A percentile compares a stretch with the other conserved stretches of the same genome.
phyloP scores from a whole-genome alignment of 2,329 filamentous ascomycete genomes.

The Alternaria rosae region DNA sequence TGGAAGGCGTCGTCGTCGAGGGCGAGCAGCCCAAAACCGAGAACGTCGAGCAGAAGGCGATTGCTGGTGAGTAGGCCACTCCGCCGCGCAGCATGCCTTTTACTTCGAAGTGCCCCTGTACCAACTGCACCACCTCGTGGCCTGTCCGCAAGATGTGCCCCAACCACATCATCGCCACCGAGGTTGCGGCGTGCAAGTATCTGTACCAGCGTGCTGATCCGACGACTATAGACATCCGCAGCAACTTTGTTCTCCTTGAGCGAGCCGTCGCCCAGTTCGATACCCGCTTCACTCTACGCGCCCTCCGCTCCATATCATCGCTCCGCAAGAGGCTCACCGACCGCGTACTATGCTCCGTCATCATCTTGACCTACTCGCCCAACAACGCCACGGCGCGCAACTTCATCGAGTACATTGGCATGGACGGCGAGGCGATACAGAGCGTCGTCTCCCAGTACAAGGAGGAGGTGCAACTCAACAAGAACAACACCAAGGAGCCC shows the following conservation, averaged over 20 bases:
- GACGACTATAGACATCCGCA: conserved; percentile 79
- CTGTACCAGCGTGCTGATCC: conserved; percentile 43
- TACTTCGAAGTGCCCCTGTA: conserved; percentile 32
- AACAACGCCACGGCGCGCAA: conserved; percentile 72
- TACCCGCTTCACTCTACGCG: conserved; percentile 90
- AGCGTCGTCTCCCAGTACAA: conserved; percentile 61
- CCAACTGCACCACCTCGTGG: conserved; percentile 27
- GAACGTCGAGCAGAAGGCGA: conserved; percentile 51
- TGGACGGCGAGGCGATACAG: conserved; percentile 69
- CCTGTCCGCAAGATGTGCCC: conserved; percentile 38
- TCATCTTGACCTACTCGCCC: conserved; percentile 78
- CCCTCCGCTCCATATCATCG: conserved; percentile 92
- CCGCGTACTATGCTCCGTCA: conserved; percentile 80
- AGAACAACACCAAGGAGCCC: conserved; percentile 73
- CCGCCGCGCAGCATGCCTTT: conserved; percentile 25
- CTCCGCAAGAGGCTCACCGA: conserved; percentile 89
- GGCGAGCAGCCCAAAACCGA: conserved; percentile 52
- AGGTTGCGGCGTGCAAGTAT: conserved; percentile 39
- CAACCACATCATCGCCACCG: conserved; percentile 40
- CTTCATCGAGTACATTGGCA: conserved; percentile 73
- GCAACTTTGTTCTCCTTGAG: conserved; percentile 90
- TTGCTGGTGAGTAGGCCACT: conserved; percentile 43
- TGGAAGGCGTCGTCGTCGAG: conserved; percentile 57
- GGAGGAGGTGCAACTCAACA: conserved; percentile 70
- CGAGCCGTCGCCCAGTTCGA: conserved; percentile 93